Evolutionary conservation across 805 yeast species (phyloP).

Genomic region (Ogataea philodendri): DNA sequence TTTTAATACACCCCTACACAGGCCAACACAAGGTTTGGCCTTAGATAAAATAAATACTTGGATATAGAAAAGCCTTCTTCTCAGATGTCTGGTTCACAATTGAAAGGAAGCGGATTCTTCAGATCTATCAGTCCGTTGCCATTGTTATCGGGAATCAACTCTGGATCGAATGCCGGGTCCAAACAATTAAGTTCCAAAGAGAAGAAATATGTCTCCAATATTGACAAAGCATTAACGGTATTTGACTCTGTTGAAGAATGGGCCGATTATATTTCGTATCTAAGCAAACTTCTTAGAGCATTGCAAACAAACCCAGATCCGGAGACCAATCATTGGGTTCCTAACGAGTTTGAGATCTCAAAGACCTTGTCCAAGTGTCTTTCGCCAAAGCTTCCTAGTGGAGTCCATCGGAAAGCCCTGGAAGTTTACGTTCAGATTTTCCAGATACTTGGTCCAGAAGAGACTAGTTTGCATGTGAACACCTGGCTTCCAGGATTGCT

Average conservation of each 20-base stretch:
- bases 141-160: slow-evolving; percentile 20
- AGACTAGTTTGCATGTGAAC: slow-evolving; percentile 53
- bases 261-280: slow-evolving; percentile 95
- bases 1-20: slow-evolving; percentile 12
- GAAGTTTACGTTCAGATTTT: slow-evolving; percentile 74
- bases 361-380: slow-evolving; percentile 74
- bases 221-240: slow-evolving; percentile 68
- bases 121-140: slow-evolving; percentile 33
- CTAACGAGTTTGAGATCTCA: slow-evolving; percentile 64
- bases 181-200: slow-evolving; percentile 54
- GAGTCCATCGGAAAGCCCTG: slow-evolving; percentile 88
- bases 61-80: background rate
- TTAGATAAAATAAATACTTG: slow-evolving; percentile 5
- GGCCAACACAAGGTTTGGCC: slow-evolving; percentile 1
- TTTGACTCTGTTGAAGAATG: slow-evolving; percentile 90
- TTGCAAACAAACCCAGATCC: slow-evolving; percentile 48
- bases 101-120: slow-evolving; percentile 22
- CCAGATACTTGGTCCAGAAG: slow-evolving; percentile 53
- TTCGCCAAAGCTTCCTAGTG: slow-evolving; percentile 82
- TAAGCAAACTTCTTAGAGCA: slow-evolving; percentile 75
- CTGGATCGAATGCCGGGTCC: slow-evolving; percentile 20
- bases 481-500: slow-evolving; percentile 93
- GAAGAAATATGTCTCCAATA: slow-evolving; percentile 61
- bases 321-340: slow-evolving; percentile 53
- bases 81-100: slow-evolving; percentile 17